Evolutionary conservation across 176 grass and related monocot genomes (phyloP), one percentile per base, ranked within the genome.

Genomic region (Zea mays): DNA sequence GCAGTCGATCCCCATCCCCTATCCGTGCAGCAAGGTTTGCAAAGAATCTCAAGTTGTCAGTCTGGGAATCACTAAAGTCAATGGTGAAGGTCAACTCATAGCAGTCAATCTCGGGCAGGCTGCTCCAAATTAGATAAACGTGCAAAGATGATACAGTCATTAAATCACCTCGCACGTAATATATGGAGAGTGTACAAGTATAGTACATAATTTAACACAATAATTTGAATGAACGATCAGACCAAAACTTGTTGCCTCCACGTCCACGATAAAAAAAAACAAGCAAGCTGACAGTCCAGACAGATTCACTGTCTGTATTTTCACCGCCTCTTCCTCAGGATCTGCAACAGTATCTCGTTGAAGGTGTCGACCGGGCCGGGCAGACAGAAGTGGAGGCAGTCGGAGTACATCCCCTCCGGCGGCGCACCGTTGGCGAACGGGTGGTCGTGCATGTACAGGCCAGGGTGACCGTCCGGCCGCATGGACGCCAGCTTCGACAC

Each of bases 341-440:
- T 3, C 77, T 87, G 79, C 13, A 82, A 50, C n/a, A 95, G 36
- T n/a, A 95, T 89, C 77, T 95, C 81, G 37, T 95, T 95, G 73
- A 85, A 95, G 1, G 89, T 81, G 68, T 95, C 92, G 2, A 92
- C 83, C 14, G 89, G 89, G 0, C 86, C 93, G 0, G 92, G 93
- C 33, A 96, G 56, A 70, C 93, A 96, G 70, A 83, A 96, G 6
- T 96, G 93, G 43, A 96, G 86, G 63, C 92, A 96, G 84, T 96
- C 92, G 27, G 69, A 83, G 7, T 33, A 47, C 62, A 96, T 43
- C 74, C 50, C 78, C 65, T 87, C 75, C 49, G 74, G 68, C 69
- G 52, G 40, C 37, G 8, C n/a, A 0, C 86, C 86, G 35, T 42
- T 6, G 0, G 65, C 75, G 59, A 90, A 96, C 14, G 93, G 89